These are phyloP conservation scores for Huntiella abstrusa DNA, from an alignment of 2,329 filamentous ascomycete species.

Conservation along the genomic window DNA sequence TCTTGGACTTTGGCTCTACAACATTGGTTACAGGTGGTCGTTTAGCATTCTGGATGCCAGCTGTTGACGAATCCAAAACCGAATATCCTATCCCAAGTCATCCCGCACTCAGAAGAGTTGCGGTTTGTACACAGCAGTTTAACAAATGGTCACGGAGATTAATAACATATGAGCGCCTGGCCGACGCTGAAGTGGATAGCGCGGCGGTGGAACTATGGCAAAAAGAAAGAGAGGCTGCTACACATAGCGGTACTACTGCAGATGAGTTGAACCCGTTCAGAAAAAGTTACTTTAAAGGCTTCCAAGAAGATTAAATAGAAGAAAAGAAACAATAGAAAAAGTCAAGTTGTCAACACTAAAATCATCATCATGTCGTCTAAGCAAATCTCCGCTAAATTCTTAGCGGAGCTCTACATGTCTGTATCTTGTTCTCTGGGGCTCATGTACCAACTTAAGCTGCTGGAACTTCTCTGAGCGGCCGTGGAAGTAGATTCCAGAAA, in stretches of 20 bases:
- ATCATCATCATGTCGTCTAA: neutral
- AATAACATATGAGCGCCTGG: conserved; percentile 63
- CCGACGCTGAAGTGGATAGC: conserved; percentile 35
- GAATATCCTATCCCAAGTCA: conserved; percentile 64
- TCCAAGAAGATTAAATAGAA: conserved; percentile 19
- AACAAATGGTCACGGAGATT: conserved; percentile 84
- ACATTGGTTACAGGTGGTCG: conserved; percentile 64
- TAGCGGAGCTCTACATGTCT: conserved; percentile 63
- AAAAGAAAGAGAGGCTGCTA: conserved; percentile 14
- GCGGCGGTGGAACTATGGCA: conserved; percentile 21
- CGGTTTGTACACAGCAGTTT: conserved; percentile 69
- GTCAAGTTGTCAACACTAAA: neutral
- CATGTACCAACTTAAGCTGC: conserved; percentile 76
- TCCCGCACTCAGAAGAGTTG: conserved; percentile 52
- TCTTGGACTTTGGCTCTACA: conserved; percentile 60
- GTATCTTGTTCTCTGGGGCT: conserved; percentile 67
- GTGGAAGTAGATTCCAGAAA: conserved; percentile 94
- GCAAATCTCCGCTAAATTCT: neutral
- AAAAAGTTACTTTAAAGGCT: conserved; percentile 37
- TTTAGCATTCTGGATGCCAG: conserved; percentile 94
- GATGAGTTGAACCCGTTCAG: conserved; percentile 44
- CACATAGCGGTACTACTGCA: conserved; percentile 26
- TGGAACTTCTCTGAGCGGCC: conserved; percentile 98
- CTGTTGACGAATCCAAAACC: conserved; percentile 56
- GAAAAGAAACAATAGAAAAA: conserved; percentile 1